A percentile compares a stretch with the other conserved stretches of the same genome.
phyloP scores from a whole-genome alignment of 495 filamentous ascomycete genomes.

The Jackrogersella multiformis region DNA sequence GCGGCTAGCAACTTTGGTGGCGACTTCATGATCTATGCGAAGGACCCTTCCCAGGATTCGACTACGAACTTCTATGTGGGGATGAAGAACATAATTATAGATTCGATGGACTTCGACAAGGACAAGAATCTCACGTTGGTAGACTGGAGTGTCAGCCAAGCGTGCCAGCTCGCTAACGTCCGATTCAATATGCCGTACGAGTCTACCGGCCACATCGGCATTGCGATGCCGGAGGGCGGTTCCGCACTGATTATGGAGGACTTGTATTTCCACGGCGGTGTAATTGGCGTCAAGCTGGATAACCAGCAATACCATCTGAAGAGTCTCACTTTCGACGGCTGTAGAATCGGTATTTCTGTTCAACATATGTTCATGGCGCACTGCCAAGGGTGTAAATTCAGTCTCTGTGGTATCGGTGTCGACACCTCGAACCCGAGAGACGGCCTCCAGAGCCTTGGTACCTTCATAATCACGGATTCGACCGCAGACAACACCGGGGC shows the following conservation, averaged over 20 bases:
- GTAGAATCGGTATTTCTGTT: not conserved
- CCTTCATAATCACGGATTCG: conserved; percentile 5
- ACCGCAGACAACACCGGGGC: not conserved
- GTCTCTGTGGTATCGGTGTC: not conserved
- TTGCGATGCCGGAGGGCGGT: conserved; percentile 2
- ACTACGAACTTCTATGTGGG: conserved; percentile 5
- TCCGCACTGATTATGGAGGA: not conserved
- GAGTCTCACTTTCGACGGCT: not conserved
- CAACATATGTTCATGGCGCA: conserved; percentile 1
- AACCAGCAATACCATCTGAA: conserved; percentile 5
- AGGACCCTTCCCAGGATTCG: not conserved
- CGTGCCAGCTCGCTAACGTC: conserved; percentile 1
- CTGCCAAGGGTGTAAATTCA: not conserved
- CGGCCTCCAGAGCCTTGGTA: not conserved
- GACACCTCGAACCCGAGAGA: not conserved
- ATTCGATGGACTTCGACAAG: not conserved
- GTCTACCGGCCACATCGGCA: not conserved
- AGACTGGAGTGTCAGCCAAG: conserved; percentile 5
- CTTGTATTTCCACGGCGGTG: not conserved
- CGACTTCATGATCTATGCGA: conserved; percentile 5
- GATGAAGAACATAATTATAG: not conserved
- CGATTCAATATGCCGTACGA: not conserved
- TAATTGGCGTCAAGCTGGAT: not conserved
- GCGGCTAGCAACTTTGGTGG: not conserved
- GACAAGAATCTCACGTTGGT: conserved; percentile 1